Evolutionary conservation across 2,329 filamentous ascomycete genomes (phyloP).

Genomic region (Parastagonospora nodorum): DNA sequence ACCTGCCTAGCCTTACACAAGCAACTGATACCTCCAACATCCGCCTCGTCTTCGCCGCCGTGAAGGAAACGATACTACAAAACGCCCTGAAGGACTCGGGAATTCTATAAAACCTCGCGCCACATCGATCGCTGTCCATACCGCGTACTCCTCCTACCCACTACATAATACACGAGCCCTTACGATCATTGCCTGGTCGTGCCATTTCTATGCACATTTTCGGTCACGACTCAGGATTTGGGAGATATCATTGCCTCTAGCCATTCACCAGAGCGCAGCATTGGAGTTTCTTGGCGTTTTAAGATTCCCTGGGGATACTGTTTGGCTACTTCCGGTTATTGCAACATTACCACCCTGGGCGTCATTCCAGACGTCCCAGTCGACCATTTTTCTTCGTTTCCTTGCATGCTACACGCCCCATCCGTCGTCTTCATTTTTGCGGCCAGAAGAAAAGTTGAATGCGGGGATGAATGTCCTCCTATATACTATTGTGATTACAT

Average conservation of each 20-base stretch:
- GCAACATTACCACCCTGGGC: constrained; percentile 24
- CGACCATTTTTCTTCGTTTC: constrained; percentile 4
- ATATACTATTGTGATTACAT: constrained; percentile 4
- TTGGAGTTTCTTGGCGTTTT: constrained; percentile 43
- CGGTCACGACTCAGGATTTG: constrained; percentile 42
- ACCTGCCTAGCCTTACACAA: constrained; percentile 80
- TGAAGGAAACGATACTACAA: constrained; percentile 98
- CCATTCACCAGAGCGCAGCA: constrained; percentile 45
- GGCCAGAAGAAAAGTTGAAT: constrained; percentile 13
- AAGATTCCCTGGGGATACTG: constrained; percentile 33
- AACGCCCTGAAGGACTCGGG: constrained; percentile 98
- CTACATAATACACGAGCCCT: constrained; percentile 44
- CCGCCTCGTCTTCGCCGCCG: constrained; percentile 93
- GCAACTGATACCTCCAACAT: constrained; percentile 99
- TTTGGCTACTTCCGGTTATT: constrained; percentile 11
- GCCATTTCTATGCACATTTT: constrained; percentile 35
- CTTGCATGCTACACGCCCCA: constrained; percentile 7
- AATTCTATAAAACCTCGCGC: constrained; percentile 65
- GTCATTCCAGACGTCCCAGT: constrained; percentile 10
- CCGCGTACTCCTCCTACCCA: constrained; percentile 19
- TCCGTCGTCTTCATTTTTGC: constrained; percentile 9
- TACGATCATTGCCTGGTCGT: constrained; percentile 40
- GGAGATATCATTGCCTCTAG: constrained; percentile 45
- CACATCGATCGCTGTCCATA: constrained; percentile 41
- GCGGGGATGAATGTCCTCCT: not conserved